Percentiles rank a stretch among this genome's conserved stretches.
Evolutionary conservation across 2,329 filamentous ascomycete species (phyloP).

Genomic region (Claviceps sp.): DNA sequence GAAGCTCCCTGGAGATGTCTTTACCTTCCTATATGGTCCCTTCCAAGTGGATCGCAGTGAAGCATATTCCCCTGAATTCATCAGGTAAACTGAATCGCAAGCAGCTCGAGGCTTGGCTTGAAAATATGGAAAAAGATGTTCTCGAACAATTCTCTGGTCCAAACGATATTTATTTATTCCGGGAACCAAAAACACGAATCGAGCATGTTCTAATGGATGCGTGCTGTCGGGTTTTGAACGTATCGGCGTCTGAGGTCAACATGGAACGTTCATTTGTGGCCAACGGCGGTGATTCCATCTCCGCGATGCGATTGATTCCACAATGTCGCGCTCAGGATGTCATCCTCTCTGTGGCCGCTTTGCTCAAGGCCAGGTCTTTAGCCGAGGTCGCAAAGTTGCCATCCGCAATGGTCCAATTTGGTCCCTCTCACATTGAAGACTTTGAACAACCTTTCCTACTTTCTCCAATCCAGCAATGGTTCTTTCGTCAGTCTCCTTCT

Average conservation of each 20-base stretch:
- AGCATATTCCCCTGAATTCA: slow-evolving; percentile 6
- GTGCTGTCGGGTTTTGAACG: slow-evolving; percentile 28
- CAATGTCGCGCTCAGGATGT: slow-evolving; percentile 19
- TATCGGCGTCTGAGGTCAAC: slow-evolving; percentile 16
- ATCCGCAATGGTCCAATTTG: background rate
- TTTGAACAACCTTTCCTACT: background rate
- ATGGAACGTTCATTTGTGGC: slow-evolving; percentile 22
- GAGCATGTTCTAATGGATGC: slow-evolving; percentile 11
- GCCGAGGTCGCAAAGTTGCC: background rate
- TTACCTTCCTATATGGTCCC: slow-evolving; percentile 11
- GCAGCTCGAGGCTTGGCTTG: slow-evolving; percentile 1
- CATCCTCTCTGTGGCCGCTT: slow-evolving; percentile 14
- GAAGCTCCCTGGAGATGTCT: slow-evolving; percentile 3
- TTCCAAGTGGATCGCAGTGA: slow-evolving; percentile 7
- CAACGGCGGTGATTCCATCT: slow-evolving; percentile 31
- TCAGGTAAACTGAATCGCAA: slow-evolving; percentile 10
- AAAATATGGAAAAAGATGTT: background rate
- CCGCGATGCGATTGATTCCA: slow-evolving; percentile 29
- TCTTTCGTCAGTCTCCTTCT: slow-evolving; percentile 1
- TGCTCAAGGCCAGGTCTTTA: background rate
- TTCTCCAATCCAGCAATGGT: slow-evolving; percentile 7
- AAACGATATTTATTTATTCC: background rate
- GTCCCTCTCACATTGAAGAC: background rate
- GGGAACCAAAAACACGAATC: background rate
- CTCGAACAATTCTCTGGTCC: background rate